Percentiles rank a stretch among this genome's conserved stretches.
phyloP scores from a whole-genome alignment of 352 stramenopile genomes.

The Phytophthora multivora region DNA sequence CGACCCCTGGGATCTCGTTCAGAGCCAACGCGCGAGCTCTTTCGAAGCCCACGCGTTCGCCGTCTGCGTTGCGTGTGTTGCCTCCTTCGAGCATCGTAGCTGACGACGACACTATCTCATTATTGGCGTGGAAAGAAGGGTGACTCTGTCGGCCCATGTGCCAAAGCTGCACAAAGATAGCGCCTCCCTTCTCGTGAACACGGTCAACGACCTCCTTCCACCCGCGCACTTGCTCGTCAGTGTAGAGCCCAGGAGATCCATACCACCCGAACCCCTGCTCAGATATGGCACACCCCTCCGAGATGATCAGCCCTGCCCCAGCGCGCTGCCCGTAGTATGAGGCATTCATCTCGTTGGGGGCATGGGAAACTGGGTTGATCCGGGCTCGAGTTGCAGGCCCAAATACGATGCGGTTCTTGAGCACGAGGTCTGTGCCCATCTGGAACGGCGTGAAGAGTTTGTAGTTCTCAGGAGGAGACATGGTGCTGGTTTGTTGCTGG shows the following conservation, averaged over 20 bases:
- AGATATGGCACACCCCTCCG: slow-evolving; percentile 47
- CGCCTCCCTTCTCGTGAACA: slow-evolving; percentile 73
- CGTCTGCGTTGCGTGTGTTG: slow-evolving; percentile 36
- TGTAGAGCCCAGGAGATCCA: slow-evolving; percentile 49
- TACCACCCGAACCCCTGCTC: slow-evolving; percentile 38
- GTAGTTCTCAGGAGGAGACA: slow-evolving; percentile 32
- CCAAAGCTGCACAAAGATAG: slow-evolving; percentile 87
- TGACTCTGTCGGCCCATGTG: slow-evolving; percentile 77
- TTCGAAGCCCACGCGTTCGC: slow-evolving; percentile 21
- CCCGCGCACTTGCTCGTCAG: slow-evolving; percentile 32
- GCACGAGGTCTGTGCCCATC: slow-evolving; percentile 26
- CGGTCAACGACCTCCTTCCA: slow-evolving; percentile 60
- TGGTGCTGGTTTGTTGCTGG: slow-evolving; percentile 8
- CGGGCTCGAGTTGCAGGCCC: slow-evolving; percentile 45
- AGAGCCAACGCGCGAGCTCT: slow-evolving; percentile 25
- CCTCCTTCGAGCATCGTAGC: slow-evolving; percentile 16
- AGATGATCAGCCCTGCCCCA: slow-evolving; percentile 49
- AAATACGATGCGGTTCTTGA: slow-evolving; percentile 57
- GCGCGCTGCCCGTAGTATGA: slow-evolving; percentile 52
- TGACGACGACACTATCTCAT: slow-evolving; percentile 54
- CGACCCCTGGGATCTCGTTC: slow-evolving; percentile 43
- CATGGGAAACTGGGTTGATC: slow-evolving; percentile 16
- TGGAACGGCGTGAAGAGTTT: slow-evolving; percentile 41
- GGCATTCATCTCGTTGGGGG: slow-evolving; percentile 29
- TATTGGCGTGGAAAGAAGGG: slow-evolving; percentile 49